A percentile compares a stretch with the other conserved stretches of the same genome.
These are phyloP conservation scores for Solanum lignicaule DNA, from an alignment of 257 asterid species.

Conservation along the genomic window DNA sequence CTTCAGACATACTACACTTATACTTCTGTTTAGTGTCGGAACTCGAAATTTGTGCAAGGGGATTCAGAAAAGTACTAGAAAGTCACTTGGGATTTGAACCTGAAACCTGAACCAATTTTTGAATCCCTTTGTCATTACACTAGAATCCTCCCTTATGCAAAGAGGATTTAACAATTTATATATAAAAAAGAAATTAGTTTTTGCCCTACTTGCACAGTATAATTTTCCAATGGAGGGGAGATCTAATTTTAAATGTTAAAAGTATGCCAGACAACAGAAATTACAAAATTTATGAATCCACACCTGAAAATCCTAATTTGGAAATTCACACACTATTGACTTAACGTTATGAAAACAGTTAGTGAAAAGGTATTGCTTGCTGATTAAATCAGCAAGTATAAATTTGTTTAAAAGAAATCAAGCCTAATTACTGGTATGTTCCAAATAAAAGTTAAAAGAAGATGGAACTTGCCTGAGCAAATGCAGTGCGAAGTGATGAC, in stretches of 20 bases:
- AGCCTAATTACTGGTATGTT: background rate
- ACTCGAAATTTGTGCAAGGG: background rate
- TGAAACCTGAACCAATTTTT: background rate
- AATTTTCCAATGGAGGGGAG: background rate
- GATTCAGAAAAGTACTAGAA: background rate
- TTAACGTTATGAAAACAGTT: background rate
- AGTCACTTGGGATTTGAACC: background rate
- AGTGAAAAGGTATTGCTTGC: background rate
- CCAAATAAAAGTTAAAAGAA: background rate
- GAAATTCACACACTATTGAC: background rate
- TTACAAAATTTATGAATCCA: background rate
- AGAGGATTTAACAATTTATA: background rate
- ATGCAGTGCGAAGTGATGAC: constrained; percentile 96
- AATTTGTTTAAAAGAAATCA: background rate
- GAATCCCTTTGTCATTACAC: background rate
- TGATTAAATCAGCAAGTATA: background rate
- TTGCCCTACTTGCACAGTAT: background rate
- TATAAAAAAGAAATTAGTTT: background rate
- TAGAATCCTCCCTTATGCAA: background rate
- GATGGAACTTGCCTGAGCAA: constrained; percentile 86
- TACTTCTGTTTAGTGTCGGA: background rate
- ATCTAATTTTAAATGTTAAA: background rate
- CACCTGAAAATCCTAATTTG: background rate
- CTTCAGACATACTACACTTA: background rate
- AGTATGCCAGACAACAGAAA: background rate